Evolutionary conservation across 768 basidiomycete species (phyloP).

Genomic region (Tricholoma bakamatsutake): DNA sequence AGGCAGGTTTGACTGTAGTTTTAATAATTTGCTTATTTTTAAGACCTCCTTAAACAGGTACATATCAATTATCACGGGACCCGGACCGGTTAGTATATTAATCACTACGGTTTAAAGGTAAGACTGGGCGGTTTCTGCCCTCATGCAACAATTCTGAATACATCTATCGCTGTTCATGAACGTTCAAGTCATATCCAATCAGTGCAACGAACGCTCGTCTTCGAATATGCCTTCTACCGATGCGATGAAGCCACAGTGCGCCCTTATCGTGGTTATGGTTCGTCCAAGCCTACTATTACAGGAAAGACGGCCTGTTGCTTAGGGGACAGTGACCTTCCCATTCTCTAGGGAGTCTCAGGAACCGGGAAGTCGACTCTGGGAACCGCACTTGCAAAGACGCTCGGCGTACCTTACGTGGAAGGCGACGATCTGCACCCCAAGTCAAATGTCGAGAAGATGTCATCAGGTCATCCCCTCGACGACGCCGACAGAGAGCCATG

Average conservation of each 20-base stretch:
- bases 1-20: neutral
- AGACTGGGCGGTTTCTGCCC: neutral
- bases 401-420: conserved; percentile 77
- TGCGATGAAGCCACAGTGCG: neutral
- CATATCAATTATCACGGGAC: neutral
- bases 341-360: conserved; percentile 60
- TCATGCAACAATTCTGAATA: neutral
- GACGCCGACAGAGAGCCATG: conserved; percentile 86
- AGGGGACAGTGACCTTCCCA: neutral
- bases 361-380: conserved; percentile 74
- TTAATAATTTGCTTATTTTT: too few species aligned
- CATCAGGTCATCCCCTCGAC: conserved; percentile 62
- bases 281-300: conserved; percentile 4
- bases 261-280: conserved; percentile 50
- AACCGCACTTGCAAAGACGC: conserved; percentile 46
- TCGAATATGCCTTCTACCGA: neutral
- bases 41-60: too few species aligned
- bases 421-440: conserved; percentile 85
- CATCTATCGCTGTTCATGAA: neutral
- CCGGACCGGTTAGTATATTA: too few species aligned
- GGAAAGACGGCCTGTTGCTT: neutral
- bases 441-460: conserved; percentile 86
- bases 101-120: neutral
- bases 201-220: neutral
- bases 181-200: too few species aligned